Conservation (phyloP, 2,329 filamentous ascomycete species). For the Shiraia sp. region DNA sequence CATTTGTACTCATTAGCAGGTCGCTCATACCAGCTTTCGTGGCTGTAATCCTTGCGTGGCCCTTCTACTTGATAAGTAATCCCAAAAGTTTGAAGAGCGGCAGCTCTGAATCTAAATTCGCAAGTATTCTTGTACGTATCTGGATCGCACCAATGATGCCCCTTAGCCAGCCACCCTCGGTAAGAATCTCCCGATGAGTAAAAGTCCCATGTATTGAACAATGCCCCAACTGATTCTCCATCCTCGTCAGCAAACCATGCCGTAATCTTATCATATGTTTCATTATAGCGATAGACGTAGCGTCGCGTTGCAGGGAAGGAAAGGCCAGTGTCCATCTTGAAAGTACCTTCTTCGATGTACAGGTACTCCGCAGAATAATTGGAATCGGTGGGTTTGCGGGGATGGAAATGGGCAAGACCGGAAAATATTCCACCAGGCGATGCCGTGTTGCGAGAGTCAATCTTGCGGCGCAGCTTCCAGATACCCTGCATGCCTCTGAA, state of each 20-base stretch:
- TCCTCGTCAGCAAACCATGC: slow-evolving; percentile 77
- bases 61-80: slow-evolving; percentile 69
- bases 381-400: slow-evolving; percentile 59
- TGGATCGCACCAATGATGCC: slow-evolving; percentile 70
- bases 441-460: slow-evolving; percentile 58
- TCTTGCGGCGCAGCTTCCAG: slow-evolving; percentile 66
- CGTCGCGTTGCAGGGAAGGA: slow-evolving; percentile 65
- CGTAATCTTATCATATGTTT: slow-evolving; percentile 62
- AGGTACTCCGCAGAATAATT: slow-evolving; percentile 61
- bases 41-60: slow-evolving; percentile 72
- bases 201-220: slow-evolving; percentile 77
- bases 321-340: slow-evolving; percentile 60
- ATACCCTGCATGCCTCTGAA: slow-evolving; percentile 72
- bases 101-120: slow-evolving; percentile 59
- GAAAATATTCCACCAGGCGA: slow-evolving; percentile 68
- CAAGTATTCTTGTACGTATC: slow-evolving; percentile 74
- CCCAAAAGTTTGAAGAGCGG: slow-evolving; percentile 29
- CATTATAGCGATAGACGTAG: slow-evolving; percentile 74
- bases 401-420: slow-evolving; percentile 67
- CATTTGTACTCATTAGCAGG: slow-evolving; percentile 1
- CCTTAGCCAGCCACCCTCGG: slow-evolving; percentile 62
- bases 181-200: slow-evolving; percentile 43
- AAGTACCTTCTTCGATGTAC: slow-evolving; percentile 67
- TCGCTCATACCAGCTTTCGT: slow-evolving; percentile 44
- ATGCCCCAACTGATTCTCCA: slow-evolving; percentile 70